These are phyloP conservation scores for Sugiyamaella xylanicola DNA, from an alignment of 1,139 yeast genomes.

Conservation along the genomic window DNA sequence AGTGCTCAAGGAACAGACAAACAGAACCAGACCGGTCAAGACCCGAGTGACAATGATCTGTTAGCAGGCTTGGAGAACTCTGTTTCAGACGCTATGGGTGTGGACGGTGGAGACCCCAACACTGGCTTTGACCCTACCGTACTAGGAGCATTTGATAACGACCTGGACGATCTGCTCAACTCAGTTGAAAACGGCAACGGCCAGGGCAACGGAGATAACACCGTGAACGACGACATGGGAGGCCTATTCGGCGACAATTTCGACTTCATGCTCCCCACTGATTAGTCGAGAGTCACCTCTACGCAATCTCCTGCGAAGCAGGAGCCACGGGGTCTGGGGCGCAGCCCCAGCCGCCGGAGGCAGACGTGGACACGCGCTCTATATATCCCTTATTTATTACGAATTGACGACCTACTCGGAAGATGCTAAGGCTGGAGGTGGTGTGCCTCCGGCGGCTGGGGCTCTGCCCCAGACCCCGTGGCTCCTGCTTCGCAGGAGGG, in stretches of 20 bases:
- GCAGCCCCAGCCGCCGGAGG: not conserved
- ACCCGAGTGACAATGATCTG: slow-evolving; percentile 7
- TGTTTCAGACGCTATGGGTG: slow-evolving; percentile 5
- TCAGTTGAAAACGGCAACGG: slow-evolving; percentile 16
- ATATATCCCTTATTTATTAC: no score
- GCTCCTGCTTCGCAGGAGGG: no score
- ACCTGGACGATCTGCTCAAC: slow-evolving; percentile 19
- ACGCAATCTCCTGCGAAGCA: no score
- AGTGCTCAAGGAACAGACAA: slow-evolving; percentile 7
- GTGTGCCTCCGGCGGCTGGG: no score
- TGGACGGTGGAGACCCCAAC: slow-evolving; percentile 6
- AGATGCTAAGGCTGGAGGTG: no score
- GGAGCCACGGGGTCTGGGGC: not conserved
- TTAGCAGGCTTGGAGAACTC: slow-evolving; percentile 14
- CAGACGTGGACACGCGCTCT: no score
- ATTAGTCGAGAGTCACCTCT: no score
- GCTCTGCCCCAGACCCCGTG: no score
- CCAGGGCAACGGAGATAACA: slow-evolving; percentile 10
- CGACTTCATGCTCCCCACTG: slow-evolving; percentile 31
- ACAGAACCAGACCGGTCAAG: not conserved
- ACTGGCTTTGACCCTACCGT: slow-evolving; percentile 1
- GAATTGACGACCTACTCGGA: no score
- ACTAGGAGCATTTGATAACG: slow-evolving; percentile 18
- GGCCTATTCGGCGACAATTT: slow-evolving; percentile 37
- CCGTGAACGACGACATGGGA: slow-evolving; percentile 22